These are phyloP conservation scores for Planoprotostelium fungivorum DNA, from an alignment of 78 protist species.

Conservation along the genomic window DNA sequence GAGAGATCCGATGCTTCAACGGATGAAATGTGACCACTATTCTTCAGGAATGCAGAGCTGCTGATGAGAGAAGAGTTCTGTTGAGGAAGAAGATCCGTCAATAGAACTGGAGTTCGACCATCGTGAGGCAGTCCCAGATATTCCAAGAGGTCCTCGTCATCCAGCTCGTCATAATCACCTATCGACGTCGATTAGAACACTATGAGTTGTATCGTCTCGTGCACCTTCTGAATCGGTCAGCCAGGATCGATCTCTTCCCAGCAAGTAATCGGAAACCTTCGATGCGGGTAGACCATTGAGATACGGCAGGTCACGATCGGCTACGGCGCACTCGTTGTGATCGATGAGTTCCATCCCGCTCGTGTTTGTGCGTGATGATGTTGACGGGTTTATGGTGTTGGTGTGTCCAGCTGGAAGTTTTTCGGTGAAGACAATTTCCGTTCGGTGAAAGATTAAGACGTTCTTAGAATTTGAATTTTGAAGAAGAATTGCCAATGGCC, in stretches of 20 bases:
- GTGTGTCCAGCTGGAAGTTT: too few species aligned
- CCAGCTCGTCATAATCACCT: not conserved
- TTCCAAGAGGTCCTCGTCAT: not conserved
- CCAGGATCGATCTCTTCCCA: not conserved
- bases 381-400: too few species aligned
- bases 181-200: not conserved
- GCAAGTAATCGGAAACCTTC: not conserved
- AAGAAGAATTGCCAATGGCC: too few species aligned
- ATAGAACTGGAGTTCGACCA: not conserved
- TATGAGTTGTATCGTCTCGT: too few species aligned
- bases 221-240: not conserved
- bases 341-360: not conserved
- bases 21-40: not conserved
- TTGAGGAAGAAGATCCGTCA: not conserved
- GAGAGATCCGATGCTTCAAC: not conserved
- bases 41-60: not conserved
- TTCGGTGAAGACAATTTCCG: too few species aligned
- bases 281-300: not conserved
- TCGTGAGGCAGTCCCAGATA: not conserved
- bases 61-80: not conserved
- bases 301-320: not conserved
- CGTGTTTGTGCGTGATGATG: too few species aligned
- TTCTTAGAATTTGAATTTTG: too few species aligned
- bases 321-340: not conserved
- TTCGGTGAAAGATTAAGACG: too few species aligned